Evolutionary conservation across 495 filamentous ascomycete genomes (phyloP), one percentile per base, ranked within the genome.

Genomic region (Xylaria grammica): DNA sequence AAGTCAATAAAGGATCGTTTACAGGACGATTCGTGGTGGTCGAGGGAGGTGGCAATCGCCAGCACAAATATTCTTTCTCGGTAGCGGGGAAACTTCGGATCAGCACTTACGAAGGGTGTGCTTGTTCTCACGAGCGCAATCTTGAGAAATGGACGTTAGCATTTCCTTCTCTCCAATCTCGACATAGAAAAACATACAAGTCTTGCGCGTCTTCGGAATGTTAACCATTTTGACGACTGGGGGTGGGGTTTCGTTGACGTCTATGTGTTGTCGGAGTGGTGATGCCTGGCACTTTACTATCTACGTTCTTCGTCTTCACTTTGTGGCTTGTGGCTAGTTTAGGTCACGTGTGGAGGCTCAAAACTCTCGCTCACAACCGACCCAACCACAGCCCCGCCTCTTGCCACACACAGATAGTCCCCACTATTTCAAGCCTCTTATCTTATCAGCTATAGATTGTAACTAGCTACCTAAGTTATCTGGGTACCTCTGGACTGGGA

Each of bases 51-150:
- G 3, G 36, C 5, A 24, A 22, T 2, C 20, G 29, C 17, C 24
- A 19, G 48, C 24, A 26, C 34, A 24, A 32, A 30, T n/a, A 26
- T 38, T 36, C 29, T 50, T 19, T 22, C 5, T 29, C 27, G 36
- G 5, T 7, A 29, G 38, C n/a, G 22, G 38, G 1, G 22, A 19
- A 15, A 17, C 17, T 19, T 54, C 38, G 49, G 40, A 36, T 64
- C 52, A 20, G 29, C n/a, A 64, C 62, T 64, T 64, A 64, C 61
- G 91, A 78, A 91, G 87, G 70, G 85, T 88, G 84, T 92, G 89
- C 57, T 62, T 66, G 63, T 69, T 53, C 45, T 67, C 60, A 52
- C 65, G 60, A 54, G 63, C 63, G 63, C 63, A 65, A 55, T 65
- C 62, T 64, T 57, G 20, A 11, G 27, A n/a, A 6, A 48, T 11